Base-by-base conservation (phyloP, 345 rosid species). In the Citrus inodora region DNA sequence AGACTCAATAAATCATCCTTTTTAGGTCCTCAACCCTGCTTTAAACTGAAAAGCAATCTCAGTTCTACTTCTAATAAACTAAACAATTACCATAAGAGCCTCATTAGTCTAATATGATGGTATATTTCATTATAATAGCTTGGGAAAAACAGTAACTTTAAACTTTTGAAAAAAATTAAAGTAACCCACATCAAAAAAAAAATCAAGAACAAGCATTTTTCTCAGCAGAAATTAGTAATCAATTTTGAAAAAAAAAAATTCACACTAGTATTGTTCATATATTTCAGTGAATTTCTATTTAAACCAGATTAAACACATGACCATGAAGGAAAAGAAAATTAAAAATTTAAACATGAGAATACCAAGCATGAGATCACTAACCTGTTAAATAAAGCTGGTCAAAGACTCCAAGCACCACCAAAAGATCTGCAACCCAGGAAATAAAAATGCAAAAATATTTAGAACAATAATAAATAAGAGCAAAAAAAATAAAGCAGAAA, bases 361-460 rank as follows among this genome's bases (percentile, higher is more conserved):
- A 27, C 24, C 42, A 46, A 46, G 59, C 73, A 59, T 24, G 24
- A 59, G 67, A 25, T 25, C 16, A 37, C 59, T 24, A 42, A 42
- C 60, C 59, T 28, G 69, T 27, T 25, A 42, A 19, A 6, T 7
- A 32, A 64, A 75, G 33, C n/a, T 3, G 33, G 71, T 28, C 24
- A 32, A 75, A 64, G 48, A 60, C 24, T 60, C 30, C 33, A 64
- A 75, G 32, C 71, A 22, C 32, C 46, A 46, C 33, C 69, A 42
- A 48, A 48, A 48, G 78, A 75, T 75, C 78, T 75, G 78, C 70
- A 65, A 32, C 25, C 61, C 51, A 48, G 22, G 48, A 37, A 64
- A 37, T 9, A 38, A 9, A 25, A 60, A 38, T 73, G 76, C 35
- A 73, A 73, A 27, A 64, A 75, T 63, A 64, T 22, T 9, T 35